These are phyloP conservation scores for Phytophthora cactorum DNA, from an alignment of 352 stramenopile genomes.

Conservation along the genomic window DNA sequence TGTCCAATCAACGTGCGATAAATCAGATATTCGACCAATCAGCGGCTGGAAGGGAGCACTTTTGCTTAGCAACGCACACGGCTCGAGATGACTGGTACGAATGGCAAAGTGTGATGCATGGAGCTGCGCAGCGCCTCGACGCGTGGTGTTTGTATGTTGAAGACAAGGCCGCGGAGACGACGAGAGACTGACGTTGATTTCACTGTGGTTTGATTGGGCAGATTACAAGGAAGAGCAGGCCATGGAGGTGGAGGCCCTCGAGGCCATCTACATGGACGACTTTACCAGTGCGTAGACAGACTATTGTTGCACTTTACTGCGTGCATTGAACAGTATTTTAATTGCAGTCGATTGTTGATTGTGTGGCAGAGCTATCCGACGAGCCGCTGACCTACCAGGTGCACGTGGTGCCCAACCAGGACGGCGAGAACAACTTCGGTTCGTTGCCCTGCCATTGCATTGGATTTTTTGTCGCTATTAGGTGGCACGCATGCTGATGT, in stretches of 20 bases:
- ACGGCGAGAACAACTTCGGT: conserved; percentile 87
- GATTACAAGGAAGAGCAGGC: conserved; percentile 90
- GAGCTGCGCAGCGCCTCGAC: neutral
- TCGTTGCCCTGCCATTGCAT: conserved; percentile 8
- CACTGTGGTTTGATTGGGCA: conserved; percentile 26
- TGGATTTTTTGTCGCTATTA: neutral
- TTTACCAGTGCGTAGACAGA: conserved; percentile 70
- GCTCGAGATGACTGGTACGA: conserved; percentile 70
- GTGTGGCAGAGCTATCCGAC: conserved; percentile 71
- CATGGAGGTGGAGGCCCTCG: conserved; percentile 91
- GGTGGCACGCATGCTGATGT: neutral
- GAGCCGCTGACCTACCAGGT: conserved; percentile 77
- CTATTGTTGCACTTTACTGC: conserved; percentile 1
- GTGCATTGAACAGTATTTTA: neutral
- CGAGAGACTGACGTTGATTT: neutral
- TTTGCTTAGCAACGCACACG: conserved; percentile 25
- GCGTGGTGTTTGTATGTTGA: conserved; percentile 5
- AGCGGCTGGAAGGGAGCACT: conserved; percentile 6
- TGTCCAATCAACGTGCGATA: conserved; percentile 34
- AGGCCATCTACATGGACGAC: conserved; percentile 92
- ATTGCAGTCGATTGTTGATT: conserved; percentile 3
- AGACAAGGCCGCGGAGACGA: neutral
- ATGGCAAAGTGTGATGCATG: conserved; percentile 24
- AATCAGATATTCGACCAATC: conserved; percentile 37
- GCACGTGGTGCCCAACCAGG: conserved; percentile 85